These are phyloP conservation scores for Podospora australis DNA, from an alignment of 495 filamentous ascomycete species.

Conservation along the genomic window DNA sequence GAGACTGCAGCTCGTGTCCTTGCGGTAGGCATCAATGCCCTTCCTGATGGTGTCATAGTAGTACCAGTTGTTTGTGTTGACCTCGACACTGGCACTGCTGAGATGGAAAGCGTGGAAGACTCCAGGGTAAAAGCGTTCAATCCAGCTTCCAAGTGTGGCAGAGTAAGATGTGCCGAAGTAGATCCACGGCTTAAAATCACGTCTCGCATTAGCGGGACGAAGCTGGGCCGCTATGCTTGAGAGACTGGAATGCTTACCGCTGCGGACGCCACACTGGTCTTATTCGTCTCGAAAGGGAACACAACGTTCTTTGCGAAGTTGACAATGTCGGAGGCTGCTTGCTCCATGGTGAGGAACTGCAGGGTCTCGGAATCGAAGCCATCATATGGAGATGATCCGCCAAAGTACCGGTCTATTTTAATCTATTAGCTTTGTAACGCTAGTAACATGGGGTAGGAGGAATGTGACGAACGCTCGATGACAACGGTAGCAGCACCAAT, in stretches of 20 bases:
- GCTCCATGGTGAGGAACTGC: slow-evolving; percentile 54
- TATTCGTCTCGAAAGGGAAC: slow-evolving; percentile 49
- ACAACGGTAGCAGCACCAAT: slow-evolving; percentile 52
- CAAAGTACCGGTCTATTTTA: slow-evolving; percentile 50
- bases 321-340: slow-evolving; percentile 53
- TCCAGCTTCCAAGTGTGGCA: slow-evolving; percentile 58
- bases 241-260: slow-evolving; percentile 22
- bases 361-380: slow-evolving; percentile 50
- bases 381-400: slow-evolving; percentile 53
- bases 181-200: slow-evolving; percentile 48
- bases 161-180: slow-evolving; percentile 57
- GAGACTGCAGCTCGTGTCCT: slow-evolving; percentile 46
- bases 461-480: slow-evolving; percentile 48
- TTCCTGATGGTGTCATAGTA: slow-evolving; percentile 57
- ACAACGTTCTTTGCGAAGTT: slow-evolving; percentile 56
- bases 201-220: neutral
- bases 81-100: slow-evolving; percentile 55
- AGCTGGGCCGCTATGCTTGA: neutral
- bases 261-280: slow-evolving; percentile 46
- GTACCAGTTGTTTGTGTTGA: slow-evolving; percentile 57
- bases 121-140: slow-evolving; percentile 50
- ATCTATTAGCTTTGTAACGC: neutral
- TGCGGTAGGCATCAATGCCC: slow-evolving; percentile 42
- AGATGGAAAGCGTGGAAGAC: slow-evolving; percentile 63
- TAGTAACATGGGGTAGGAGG: neutral